Conservation (phyloP, 345 rosid species). For the Moricandia moricandioides region DNA sequence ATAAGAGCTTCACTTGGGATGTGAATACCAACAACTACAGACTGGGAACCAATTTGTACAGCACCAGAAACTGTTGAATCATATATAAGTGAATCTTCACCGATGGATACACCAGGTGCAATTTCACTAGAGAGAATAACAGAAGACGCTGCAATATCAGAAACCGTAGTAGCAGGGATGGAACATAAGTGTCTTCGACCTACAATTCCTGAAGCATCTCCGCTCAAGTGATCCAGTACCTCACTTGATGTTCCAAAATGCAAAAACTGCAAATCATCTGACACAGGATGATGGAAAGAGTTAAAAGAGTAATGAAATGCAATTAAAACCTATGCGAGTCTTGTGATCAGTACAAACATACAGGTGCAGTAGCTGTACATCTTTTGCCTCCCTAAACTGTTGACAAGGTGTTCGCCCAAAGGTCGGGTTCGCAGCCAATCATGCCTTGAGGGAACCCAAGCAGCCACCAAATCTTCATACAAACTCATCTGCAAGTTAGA, state of each 20-base stretch:
- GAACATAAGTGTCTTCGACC: constrained; percentile 94
- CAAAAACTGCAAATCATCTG: constrained; percentile 82
- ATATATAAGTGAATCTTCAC: constrained; percentile 92
- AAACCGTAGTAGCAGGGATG: constrained; percentile 83
- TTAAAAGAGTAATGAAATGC: constrained; percentile 14
- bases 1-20: constrained; percentile 43
- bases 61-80: constrained; percentile 67
- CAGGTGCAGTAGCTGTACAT: constrained; percentile 87
- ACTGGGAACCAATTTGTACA: constrained; percentile 85
- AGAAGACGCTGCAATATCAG: constrained; percentile 91
- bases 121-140: constrained; percentile 85
- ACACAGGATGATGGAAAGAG: constrained; percentile 31
- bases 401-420: constrained; percentile 64
- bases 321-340: background rate
- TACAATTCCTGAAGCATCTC: constrained; percentile 69
- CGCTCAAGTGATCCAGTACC: constrained; percentile 88
- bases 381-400: constrained; percentile 65
- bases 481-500: constrained; percentile 71
- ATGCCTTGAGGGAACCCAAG: constrained; percentile 96
- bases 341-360: constrained; percentile 41
- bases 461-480: constrained; percentile 96
- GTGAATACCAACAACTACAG: constrained; percentile 80
- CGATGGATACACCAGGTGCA: constrained; percentile 79
- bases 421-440: constrained; percentile 74
- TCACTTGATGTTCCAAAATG: constrained; percentile 99